Base-by-base conservation (phyloP, 2,329 filamentous ascomycete species). In the Nemania sp. region DNA sequence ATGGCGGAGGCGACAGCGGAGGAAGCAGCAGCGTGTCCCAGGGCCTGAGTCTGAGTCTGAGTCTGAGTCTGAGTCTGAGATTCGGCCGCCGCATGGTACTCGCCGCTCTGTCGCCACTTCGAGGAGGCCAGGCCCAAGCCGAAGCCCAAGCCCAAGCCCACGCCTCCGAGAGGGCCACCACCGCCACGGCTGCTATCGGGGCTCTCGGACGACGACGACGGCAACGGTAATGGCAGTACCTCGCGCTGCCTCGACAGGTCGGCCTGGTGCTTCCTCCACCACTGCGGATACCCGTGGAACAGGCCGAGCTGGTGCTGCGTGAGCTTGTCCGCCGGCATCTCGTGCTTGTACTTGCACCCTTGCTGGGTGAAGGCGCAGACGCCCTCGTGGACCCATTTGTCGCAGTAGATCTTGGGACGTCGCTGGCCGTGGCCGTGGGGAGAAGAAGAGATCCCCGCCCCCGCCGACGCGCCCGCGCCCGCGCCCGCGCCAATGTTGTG, bases 291-390 rank as follows among this genome's bases (percentile, higher is more conserved):
- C 0, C 86, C 86, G 62, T 87, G 82, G 65, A 86, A 87, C 1
- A 96, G 83, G 0, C 93, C 93, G 2, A 96, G 81, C 6, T 82
- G 80, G 45, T 84, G 78, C 67, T 96, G 85, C 1, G 87, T 90
- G 0, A 80, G 78, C 52, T 80, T 80, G 65, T 92, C 87, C 25
- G 78, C 75, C 0, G 93, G 93, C 90, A 97, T 96, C 73, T 95
- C 90, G 73, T 97, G 93, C 77, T 92, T 94, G 80, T 87, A 97
- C 66, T 88, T 87, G 78, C 93, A 97, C 0, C 93, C 92, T 71
- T 93, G 88, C 73, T 96, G 91, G 3, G 84, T 87, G 74, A 91
- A 97, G 63, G 90, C 90, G 73, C 93, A 97, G 45, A 90, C 86
- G 18, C 92, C 92, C 60, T 90, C 88, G 68, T 91, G 88, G 56